Evolutionary conservation across 768 basidiomycete genomes (phyloP), one percentile per base, ranked within the genome.

Genomic region (Crucibulum laeve): DNA sequence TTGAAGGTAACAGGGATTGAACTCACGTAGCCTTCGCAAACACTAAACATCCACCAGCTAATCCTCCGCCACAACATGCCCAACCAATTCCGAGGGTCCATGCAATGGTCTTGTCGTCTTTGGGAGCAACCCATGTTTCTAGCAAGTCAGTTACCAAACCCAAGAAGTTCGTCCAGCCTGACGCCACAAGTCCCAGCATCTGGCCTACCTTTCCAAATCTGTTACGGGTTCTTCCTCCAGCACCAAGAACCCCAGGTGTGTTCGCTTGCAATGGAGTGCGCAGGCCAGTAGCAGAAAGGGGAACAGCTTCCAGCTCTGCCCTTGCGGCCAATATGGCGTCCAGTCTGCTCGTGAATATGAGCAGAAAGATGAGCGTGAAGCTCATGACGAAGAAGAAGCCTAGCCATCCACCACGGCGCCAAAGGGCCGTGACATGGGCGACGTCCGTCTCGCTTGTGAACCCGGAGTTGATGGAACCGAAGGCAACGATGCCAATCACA

Each of bases 51-150:
- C 84, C 82, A 4, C 94, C 95, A 4, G 91, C 91, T 28, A 98
- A 69, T 25, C 91, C 86, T 10, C 94, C 94, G 25, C 94, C 93
- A 43, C 83, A 82, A 49, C 92, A 92, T 2, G 91, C 88, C 95
- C 94, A 97, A 1, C 84, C 85, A 39, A 98, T 91, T 11, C 93
- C 94, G 35, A 94, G 73, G 21, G 88, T 83, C 90, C 92, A 96
- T 5, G 86, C 85, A 32, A 98, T 70, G 42, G 83, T 82, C 52
- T 79, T 86, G 57, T 98, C 94, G 56, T 86, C 86, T 55, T 84
- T 87, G 10, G 83, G 72, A 22, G 78, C 82, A 5, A 84, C 85
- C 84, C 87, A 87, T 1, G 61, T 52, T 56, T 94, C 91, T 39
- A 93, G 64, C 55, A 72, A 71, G 48, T 81, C 77, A 19, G 72